Base-by-base conservation (phyloP, 139 green algal species). In the Gonium pectorale region DNA sequence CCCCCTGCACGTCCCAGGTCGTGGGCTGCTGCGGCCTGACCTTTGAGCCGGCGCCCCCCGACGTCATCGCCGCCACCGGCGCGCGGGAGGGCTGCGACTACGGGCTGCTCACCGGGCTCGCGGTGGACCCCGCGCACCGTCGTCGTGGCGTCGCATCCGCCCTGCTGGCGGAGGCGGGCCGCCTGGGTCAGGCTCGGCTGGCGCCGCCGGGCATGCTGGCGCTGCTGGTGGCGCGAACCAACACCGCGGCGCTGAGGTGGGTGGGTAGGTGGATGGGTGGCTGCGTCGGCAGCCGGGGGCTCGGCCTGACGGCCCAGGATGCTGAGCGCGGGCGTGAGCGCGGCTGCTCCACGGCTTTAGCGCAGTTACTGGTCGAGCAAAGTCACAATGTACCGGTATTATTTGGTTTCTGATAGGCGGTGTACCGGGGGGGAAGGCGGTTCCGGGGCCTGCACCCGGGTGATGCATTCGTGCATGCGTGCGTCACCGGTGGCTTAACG, bases 201-300 rank as follows among this genome's bases (percentile, higher is more conserved):
- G 29, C 77, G 41, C 31, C 56, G 13, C 74, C 74, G 29, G 29
- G 29, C 11, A 21, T 83, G 62, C 7, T 83, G 21, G 77, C 60
- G 33, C 33, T 83, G 43, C 77, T 83, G 40, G 77, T 83, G 43
- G n/a, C 77, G 13, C 74, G 74, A 2, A 82, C 74, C 40, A 82
- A 82, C 74, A 71, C 17, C 29, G 15, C 40, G 15, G 74, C 74
- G 1, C 3, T 82, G 9, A 71, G 74, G 74, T 82, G 38, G 3
- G 70, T 2, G 38, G 15, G 15, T 1, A 40, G 3, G 60, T 15
- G 60, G 29, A n/a, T 22, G 21, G 19, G 63, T 29, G 63, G 63
- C 29, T 17, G n/a, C n/a, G n/a, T n/a, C n/a, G n/a, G n/a, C n/a
- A n/a, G n/a, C n/a, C n/a, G n/a, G n/a, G n/a, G n/a, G n/a, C n/a